Conservation (phyloP, 176 grass and related monocot genomes). For the Urochloa ruziziensis region DNA sequence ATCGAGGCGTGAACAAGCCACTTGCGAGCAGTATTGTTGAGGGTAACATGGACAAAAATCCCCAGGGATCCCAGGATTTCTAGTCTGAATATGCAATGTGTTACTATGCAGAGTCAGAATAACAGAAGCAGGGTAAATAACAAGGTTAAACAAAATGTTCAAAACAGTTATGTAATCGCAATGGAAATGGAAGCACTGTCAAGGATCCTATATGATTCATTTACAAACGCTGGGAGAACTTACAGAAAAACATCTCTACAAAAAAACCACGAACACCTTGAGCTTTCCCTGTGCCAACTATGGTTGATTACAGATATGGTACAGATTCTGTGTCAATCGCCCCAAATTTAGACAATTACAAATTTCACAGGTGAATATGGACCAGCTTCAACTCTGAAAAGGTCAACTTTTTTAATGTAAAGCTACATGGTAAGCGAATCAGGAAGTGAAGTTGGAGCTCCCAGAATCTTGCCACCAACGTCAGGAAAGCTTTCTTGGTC, state of each 20-base stretch:
- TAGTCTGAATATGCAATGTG: neutral
- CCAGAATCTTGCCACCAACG: conserved; percentile 75
- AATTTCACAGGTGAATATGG: neutral
- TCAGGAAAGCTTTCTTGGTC: conserved; percentile 83
- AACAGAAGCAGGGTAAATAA: neutral
- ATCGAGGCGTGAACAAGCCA: conserved; percentile 22
- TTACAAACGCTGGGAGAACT: neutral
- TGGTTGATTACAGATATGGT: conserved; percentile 11
- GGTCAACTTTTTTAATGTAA: neutral
- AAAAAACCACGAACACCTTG: neutral
- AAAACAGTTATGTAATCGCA: neutral
- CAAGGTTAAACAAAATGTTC: neutral
- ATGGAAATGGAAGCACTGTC: neutral
- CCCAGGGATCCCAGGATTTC: neutral
- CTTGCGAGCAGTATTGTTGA: conserved; percentile 19
- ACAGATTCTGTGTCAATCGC: neutral
- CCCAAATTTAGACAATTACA: neutral
- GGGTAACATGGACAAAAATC: neutral
- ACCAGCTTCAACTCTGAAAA: neutral
- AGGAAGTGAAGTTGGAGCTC: conserved; percentile 66
- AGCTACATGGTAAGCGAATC: conserved; percentile 77
- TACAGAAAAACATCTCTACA: neutral
- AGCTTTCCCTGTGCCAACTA: neutral
- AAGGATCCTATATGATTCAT: conserved; percentile 27
- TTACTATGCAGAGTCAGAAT: no score